These are phyloP conservation scores for Leccinum uliginosum DNA, from an alignment of 768 basidiomycete genomes.

Conservation along the genomic window DNA sequence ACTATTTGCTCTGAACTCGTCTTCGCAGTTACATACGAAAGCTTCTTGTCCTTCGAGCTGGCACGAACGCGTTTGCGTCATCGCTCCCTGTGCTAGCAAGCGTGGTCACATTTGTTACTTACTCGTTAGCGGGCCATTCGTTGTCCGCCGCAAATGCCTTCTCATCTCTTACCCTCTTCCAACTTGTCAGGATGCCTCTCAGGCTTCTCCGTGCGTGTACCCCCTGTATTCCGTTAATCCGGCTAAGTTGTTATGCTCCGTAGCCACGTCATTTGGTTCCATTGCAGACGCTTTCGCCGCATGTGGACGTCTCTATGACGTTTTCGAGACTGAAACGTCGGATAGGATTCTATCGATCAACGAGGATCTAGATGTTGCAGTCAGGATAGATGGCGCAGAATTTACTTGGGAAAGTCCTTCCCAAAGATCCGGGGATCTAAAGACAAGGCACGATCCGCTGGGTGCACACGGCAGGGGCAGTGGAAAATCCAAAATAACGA, in stretches of 20 bases:
- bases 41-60: constrained; percentile 61
- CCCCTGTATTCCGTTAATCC: background rate
- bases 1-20: background rate
- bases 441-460: constrained; percentile 8
- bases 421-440: constrained; percentile 37
- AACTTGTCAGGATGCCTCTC: constrained; percentile 74
- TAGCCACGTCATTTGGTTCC: constrained; percentile 68
- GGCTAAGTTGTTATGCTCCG: constrained; percentile 1
- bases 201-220: constrained; percentile 57
- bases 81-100: constrained; percentile 76
- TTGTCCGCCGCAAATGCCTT: constrained; percentile 74
- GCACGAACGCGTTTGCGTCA: constrained; percentile 63
- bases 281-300: constrained; percentile 85
- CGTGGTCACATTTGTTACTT: constrained; percentile 72
- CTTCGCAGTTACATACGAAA: constrained; percentile 55
- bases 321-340: constrained; percentile 81
- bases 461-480: constrained; percentile 7
- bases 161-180: constrained; percentile 43
- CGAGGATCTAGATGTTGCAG: constrained; percentile 50
- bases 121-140: constrained; percentile 65
- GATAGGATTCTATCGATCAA: constrained; percentile 56
- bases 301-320: constrained; percentile 64
- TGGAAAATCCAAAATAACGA: constrained; percentile 14
- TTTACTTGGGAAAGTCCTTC: constrained; percentile 88
- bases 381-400: constrained; percentile 62